Evolutionary conservation across 2,329 filamentous ascomycete genomes (phyloP).

Genomic region (Aspergillus chevalieri): DNA sequence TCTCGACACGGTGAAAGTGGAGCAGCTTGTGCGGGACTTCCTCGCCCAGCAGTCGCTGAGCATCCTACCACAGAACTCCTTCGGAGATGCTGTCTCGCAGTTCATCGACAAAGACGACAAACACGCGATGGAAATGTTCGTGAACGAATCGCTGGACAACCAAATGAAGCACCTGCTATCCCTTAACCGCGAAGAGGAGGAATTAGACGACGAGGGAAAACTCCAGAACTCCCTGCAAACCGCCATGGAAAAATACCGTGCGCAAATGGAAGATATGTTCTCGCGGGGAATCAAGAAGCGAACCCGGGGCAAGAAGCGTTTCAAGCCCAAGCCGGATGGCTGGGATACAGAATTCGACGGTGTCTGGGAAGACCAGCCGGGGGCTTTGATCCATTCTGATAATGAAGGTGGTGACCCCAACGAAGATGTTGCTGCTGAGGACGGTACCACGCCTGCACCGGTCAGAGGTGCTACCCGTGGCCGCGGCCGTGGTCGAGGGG

Average conservation of each 20-base stretch:
- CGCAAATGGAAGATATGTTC: conserved; percentile 1
- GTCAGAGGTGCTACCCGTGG: conserved; percentile 36
- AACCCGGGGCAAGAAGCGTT: conserved; percentile 38
- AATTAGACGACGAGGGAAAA: conserved; percentile 60
- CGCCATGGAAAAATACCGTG: conserved; percentile 1
- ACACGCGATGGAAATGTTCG: conserved; percentile 78
- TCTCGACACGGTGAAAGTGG: conserved; percentile 76
- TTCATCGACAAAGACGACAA: conserved; percentile 96
- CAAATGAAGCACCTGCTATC: conserved; percentile 66
- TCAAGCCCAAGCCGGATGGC: conserved; percentile 33
- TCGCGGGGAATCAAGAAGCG: conserved; percentile 52
- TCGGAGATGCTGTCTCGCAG: conserved; percentile 85
- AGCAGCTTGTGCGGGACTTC: conserved; percentile 81
- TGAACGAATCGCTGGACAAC: conserved; percentile 62
- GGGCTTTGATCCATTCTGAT: conserved; percentile 54
- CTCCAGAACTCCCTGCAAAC: conserved; percentile 62
- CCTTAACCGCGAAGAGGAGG: conserved; percentile 61
- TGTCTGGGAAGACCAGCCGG: conserved; percentile 73
- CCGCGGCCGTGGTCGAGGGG: conserved; percentile 41
- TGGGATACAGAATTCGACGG: conserved; percentile 93
- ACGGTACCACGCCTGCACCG: conserved; percentile 33
- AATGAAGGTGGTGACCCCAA: conserved; percentile 42
- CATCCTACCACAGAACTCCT: conserved; percentile 85
- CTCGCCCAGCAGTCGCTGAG: conserved; percentile 81
- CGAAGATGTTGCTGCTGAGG: conserved; percentile 43